Conservation (phyloP, 2,329 filamentous ascomycete species). For the Microdochium paspali region DNA sequence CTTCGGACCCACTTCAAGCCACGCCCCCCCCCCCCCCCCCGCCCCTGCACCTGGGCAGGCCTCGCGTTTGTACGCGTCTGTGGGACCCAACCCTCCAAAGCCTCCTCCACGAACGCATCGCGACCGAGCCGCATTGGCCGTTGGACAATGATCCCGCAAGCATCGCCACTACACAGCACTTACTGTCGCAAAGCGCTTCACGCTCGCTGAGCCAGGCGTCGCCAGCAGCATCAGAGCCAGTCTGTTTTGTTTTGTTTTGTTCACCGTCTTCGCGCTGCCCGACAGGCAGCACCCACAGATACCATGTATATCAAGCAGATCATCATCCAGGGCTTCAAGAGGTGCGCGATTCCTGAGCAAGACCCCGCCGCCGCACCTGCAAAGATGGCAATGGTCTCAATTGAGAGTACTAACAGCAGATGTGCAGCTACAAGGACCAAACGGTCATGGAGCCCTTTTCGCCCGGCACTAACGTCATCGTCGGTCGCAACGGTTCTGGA, state of each 20-base stretch:
- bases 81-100: too few species aligned
- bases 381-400: constrained; percentile 4
- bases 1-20: background rate
- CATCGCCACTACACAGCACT: background rate
- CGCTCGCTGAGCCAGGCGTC: background rate
- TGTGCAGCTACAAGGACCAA: constrained; percentile 90
- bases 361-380: background rate
- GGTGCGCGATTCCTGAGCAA: constrained; percentile 36
- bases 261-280: constrained; percentile 19
- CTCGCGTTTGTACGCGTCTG: background rate
- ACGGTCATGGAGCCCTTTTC: constrained; percentile 98
- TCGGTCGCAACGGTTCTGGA: constrained; percentile 96
- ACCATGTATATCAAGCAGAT: constrained; percentile 99
- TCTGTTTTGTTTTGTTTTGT: constrained; percentile 4
- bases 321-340: constrained; percentile 99
- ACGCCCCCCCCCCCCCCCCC: background rate
- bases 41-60: too few species aligned
- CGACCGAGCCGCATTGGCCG: background rate
- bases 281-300: constrained; percentile 21
- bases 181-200: background rate
- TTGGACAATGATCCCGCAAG: background rate
- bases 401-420: constrained; percentile 10
- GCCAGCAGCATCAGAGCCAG: background rate
- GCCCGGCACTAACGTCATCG: constrained; percentile 94
- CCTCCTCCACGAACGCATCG: background rate